These are phyloP conservation scores for Glutinoglossum americanum DNA, from an alignment of 495 filamentous ascomycete species.

Conservation along the genomic window DNA sequence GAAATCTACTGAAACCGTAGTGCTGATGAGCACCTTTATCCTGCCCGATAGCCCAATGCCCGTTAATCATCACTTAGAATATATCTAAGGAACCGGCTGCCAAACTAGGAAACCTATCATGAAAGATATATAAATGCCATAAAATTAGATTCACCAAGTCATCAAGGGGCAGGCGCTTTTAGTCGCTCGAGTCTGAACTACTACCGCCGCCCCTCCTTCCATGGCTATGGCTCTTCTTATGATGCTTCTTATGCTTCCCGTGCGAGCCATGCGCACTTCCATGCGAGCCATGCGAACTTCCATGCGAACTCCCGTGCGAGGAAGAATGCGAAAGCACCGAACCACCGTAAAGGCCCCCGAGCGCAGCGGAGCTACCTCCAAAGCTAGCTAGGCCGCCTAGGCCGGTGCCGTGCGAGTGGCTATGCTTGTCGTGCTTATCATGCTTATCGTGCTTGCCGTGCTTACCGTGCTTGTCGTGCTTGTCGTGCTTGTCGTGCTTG, in stretches of 20 bases:
- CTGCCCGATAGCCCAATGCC: no score
- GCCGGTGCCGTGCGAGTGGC: constrained; percentile 1
- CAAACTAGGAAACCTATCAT: not conserved
- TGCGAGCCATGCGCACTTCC: not conserved
- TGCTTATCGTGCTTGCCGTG: not conserved
- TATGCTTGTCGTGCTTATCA: constrained; percentile 1
- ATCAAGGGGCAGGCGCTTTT: no score
- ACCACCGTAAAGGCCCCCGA: not conserved
- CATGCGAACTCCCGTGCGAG: not conserved
- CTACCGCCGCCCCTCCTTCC: not conserved
- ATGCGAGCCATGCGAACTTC: not conserved
- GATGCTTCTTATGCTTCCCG: not conserved
- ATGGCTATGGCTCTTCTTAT: not conserved
- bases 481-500: not conserved
- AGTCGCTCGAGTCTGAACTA: not conserved
- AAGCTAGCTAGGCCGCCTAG: not conserved
- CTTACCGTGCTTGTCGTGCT: not conserved
- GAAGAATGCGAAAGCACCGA: not conserved
- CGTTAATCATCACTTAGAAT: no score
- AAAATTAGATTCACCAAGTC: no score
- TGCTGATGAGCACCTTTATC: no score
- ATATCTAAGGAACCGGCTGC: no score
- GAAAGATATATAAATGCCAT: not conserved
- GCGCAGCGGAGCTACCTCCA: not conserved
- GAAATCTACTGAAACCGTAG: no score